phyloP scores from a whole-genome alignment of 208 protist species.

The Crithidia mellificae region DNA sequence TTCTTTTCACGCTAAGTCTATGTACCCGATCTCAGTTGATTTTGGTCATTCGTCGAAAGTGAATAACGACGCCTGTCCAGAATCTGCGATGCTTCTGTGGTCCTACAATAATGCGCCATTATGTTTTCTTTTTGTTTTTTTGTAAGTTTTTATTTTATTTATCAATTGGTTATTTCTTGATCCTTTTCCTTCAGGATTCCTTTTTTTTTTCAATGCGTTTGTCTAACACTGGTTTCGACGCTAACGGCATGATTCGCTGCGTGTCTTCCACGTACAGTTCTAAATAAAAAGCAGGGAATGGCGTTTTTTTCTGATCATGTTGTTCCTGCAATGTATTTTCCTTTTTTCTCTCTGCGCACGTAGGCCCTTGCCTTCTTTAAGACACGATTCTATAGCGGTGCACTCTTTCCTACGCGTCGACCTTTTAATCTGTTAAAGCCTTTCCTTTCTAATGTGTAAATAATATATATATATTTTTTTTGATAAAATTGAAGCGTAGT shows the following conservation, averaged over 20 bases:
- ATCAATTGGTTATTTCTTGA: too few species aligned
- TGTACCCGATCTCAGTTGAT: not conserved
- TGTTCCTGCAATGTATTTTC: not conserved
- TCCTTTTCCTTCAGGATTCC: slow-evolving; percentile 3
- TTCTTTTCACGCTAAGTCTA: slow-evolving; percentile 7
- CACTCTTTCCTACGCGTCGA: slow-evolving; percentile 7
- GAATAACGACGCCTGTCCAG: not conserved
- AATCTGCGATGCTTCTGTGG: not conserved
- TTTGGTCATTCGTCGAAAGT: not conserved
- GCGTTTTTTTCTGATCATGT: not conserved
- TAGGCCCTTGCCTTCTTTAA: not conserved
- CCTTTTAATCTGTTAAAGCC: too few species aligned
- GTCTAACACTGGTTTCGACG: not conserved
- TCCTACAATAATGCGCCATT: not conserved
- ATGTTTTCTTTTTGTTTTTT: slow-evolving; percentile 13
- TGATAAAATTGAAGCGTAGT: too few species aligned
- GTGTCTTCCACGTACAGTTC: not conserved
- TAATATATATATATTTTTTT: too few species aligned
- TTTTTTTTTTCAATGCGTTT: not conserved
- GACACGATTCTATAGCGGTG: not conserved
- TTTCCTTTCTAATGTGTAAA: too few species aligned
- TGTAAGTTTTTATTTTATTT: too few species aligned
- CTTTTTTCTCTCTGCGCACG: not conserved
- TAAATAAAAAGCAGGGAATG: not conserved
- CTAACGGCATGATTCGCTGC: not conserved